Percentiles rank a stretch among this genome's conserved stretches.
Evolutionary conservation across 2,329 filamentous ascomycete species (phyloP).

Genomic region (Xylaria sp.): DNA sequence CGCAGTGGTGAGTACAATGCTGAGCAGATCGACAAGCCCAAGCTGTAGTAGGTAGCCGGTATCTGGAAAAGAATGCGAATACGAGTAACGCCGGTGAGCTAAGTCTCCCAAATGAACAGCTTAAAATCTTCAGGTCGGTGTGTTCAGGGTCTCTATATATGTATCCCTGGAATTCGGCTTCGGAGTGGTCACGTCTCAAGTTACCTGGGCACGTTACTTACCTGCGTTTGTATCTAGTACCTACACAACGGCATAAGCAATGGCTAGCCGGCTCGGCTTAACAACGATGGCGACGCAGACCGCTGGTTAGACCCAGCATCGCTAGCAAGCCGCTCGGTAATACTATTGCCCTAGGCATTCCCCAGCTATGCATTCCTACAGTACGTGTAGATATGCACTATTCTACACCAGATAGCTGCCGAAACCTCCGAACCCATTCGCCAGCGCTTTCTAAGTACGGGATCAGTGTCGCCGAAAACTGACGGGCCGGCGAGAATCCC

Average conservation of each 20-base stretch:
- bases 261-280: background rate
- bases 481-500: slow-evolving; percentile 1
- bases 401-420: background rate
- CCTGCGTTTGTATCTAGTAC: background rate
- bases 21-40: too few relatives aligned
- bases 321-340: slow-evolving; percentile 16
- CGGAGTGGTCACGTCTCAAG: background rate
- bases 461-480: slow-evolving; percentile 1
- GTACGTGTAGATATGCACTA: too few relatives aligned
- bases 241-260: background rate
- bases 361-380: background rate
- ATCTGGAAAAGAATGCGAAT: too few relatives aligned
- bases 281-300: background rate
- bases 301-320: background rate
- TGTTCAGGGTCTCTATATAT: background rate
- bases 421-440: background rate
- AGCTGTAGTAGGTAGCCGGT: too few relatives aligned
- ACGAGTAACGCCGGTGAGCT: too few relatives aligned
- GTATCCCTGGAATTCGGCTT: background rate
- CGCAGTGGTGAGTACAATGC: too few relatives aligned
- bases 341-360: background rate
- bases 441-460: background rate
- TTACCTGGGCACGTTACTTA: background rate
- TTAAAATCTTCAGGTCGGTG: background rate
- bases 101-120: background rate